Base-by-base conservation (phyloP, 306 rosid genomes). In the Malus fusca region DNA sequence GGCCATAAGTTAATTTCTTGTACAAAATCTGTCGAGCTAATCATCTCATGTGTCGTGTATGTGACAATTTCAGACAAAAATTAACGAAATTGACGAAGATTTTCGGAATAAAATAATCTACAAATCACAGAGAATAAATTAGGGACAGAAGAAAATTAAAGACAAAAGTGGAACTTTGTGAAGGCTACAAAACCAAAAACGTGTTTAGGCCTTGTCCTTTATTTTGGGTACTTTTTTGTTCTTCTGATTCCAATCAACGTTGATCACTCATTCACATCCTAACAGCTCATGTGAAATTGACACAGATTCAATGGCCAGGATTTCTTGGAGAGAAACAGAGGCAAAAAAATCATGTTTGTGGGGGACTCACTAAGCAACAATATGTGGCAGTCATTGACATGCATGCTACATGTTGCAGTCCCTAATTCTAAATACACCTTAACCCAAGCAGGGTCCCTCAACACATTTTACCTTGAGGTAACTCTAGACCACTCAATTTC, bases 301-400 rank as follows among this genome's bases (percentile, higher is more conserved):
- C 40, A 58, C 81, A 92, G 96, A 79, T 88, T 90, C 69, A 77
- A 90, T 33, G 96, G 96, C 22, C 4, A 18, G 73, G 87, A 83
- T 66, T 84, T 92, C 72, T 79, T 92, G 81, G 83, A 88, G 82
- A 90, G 82, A 77, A 46, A 81, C 69, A 84, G 81, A 78, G 92
- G 90, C 37, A 90, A 88, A 75, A 90, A 83, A 61, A 87, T 92
- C 21, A 74, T 87, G 88, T 81, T 92, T 46, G 90, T 92, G 33
- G 97, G 97, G n/a, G 97, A 92, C 48, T 92, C 93, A n/a, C 75
- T 90, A 30, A 90, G 96, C 65, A 82, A 87, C 63, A 92, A 92
- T 75, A 87, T 87, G 89, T 92, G 96, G 96, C 96, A 90, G 23
- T 92, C 97, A 77, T 85, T 90, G 2, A 66, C 86, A 14, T 92